phyloP scores from a whole-genome alignment of 2,329 filamentous ascomycete genomes.

The Xylaria sp. region DNA sequence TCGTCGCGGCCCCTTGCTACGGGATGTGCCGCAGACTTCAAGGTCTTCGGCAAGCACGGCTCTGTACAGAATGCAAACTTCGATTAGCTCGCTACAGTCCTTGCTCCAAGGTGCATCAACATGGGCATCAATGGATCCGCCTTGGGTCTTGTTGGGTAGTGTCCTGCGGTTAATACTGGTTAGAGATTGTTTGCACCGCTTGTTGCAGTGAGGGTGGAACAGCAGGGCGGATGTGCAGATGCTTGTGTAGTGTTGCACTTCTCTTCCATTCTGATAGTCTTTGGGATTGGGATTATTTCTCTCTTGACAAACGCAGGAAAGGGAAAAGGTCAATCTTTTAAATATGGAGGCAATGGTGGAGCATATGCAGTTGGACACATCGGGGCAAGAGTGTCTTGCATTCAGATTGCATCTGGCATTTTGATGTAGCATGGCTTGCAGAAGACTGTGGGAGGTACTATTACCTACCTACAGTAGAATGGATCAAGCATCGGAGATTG shows the following conservation, averaged over 20 bases:
- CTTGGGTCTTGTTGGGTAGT: neutral
- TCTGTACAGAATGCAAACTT: neutral
- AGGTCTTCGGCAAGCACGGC: conserved; percentile 20
- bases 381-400: neutral
- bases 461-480: too few relatives aligned
- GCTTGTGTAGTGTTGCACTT: too few relatives aligned
- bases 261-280: neutral
- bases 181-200: neutral
- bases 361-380: neutral
- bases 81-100: neutral
- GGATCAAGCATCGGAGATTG: neutral
- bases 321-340: neutral
- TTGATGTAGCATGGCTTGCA: neutral
- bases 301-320: neutral
- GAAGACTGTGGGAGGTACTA: too few relatives aligned
- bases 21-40: conserved; percentile 34
- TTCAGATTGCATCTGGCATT: neutral
- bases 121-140: neutral
- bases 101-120: neutral
- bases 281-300: neutral
- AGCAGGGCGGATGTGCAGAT: neutral
- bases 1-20: conserved; percentile 20
- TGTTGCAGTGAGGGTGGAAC: neutral
- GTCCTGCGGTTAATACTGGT: neutral
- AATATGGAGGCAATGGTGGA: neutral